phyloP scores from a whole-genome alignment of 768 basidiomycete genomes.

The Coprinopsis sp. region DNA sequence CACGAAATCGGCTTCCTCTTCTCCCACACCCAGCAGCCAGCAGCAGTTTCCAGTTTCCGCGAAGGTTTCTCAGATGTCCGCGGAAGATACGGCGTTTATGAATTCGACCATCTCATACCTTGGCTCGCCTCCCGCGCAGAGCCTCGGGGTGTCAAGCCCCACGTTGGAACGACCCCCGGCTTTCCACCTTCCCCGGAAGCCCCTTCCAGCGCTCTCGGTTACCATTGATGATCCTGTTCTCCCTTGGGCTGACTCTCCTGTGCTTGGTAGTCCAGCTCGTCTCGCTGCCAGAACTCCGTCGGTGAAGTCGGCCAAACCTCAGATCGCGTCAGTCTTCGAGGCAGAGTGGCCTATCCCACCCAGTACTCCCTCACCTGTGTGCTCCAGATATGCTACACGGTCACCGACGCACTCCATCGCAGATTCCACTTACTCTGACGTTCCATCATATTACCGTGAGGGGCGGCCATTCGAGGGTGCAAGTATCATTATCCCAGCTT shows the following conservation, averaged over 20 bases:
- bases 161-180: slow-evolving; percentile 2
- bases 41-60: neutral
- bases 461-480: slow-evolving; percentile 29
- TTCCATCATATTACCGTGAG: slow-evolving; percentile 11
- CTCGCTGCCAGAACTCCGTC: neutral
- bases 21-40: slow-evolving; percentile 8
- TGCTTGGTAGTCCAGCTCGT: no score
- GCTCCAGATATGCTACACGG: neutral
- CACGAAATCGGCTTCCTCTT: slow-evolving; percentile 15
- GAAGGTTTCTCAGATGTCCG: slow-evolving; percentile 2
- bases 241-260: neutral
- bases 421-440: neutral
- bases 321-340: slow-evolving; percentile 4
- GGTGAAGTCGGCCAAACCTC: neutral
- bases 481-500: slow-evolving; percentile 15
- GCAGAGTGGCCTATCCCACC: slow-evolving; percentile 12
- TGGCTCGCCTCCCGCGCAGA: slow-evolving; percentile 39
- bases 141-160: slow-evolving; percentile 26
- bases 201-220: slow-evolving; percentile 9
- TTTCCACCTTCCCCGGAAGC: slow-evolving; percentile 7
- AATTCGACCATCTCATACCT: slow-evolving; percentile 41
- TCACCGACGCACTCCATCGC: slow-evolving; percentile 14
- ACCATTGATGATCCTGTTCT: slow-evolving; percentile 9
- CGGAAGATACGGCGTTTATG: slow-evolving; percentile 38
- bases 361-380: slow-evolving; percentile 8